phyloP scores from a whole-genome alignment of 2,329 filamentous ascomycete species.

The Neofusicoccum parvum region DNA sequence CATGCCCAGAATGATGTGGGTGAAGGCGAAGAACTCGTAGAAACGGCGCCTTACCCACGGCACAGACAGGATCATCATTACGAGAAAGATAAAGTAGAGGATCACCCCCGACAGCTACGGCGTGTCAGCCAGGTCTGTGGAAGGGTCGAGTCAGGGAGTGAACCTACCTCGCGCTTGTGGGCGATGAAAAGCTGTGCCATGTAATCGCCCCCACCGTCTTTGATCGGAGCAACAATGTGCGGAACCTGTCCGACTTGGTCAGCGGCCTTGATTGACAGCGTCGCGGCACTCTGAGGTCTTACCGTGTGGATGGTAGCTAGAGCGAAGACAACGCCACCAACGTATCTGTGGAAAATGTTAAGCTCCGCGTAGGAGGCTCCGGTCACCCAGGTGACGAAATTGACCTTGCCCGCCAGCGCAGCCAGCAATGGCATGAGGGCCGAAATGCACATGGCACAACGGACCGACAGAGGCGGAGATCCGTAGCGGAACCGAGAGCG shows the following conservation, averaged over 20 bases:
- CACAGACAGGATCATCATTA: conserved; percentile 29
- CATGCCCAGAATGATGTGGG: conserved; percentile 29
- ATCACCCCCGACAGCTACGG: conserved; percentile 26
- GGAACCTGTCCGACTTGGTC: conserved; percentile 24
- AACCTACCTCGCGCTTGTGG: conserved; percentile 24
- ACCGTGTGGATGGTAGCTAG: conserved; percentile 31
- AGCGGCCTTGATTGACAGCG: too few species aligned
- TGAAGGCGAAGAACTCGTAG: conserved; percentile 31
- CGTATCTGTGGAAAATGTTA: conserved; percentile 32
- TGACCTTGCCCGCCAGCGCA: conserved; percentile 34
- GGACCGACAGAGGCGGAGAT: conserved; percentile 29
- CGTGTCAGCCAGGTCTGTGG: neutral
- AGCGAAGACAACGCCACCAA: conserved; percentile 27
- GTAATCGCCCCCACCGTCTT: conserved; percentile 27
- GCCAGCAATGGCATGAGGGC: conserved; percentile 32
- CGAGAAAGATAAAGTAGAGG: conserved; percentile 27
- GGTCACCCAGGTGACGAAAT: conserved; percentile 33
- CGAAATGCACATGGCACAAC: conserved; percentile 32
- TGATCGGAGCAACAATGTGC: conserved; percentile 27
- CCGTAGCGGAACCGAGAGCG: conserved; percentile 28
- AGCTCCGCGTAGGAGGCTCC: conserved; percentile 34
- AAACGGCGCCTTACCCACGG: conserved; percentile 28
- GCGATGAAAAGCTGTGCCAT: conserved; percentile 25
- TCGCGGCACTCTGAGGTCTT: neutral
- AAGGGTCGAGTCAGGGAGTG: neutral